Evolutionary conservation across 257 asterid genomes (phyloP).

Genomic region (Fraxinus cuspidata): DNA sequence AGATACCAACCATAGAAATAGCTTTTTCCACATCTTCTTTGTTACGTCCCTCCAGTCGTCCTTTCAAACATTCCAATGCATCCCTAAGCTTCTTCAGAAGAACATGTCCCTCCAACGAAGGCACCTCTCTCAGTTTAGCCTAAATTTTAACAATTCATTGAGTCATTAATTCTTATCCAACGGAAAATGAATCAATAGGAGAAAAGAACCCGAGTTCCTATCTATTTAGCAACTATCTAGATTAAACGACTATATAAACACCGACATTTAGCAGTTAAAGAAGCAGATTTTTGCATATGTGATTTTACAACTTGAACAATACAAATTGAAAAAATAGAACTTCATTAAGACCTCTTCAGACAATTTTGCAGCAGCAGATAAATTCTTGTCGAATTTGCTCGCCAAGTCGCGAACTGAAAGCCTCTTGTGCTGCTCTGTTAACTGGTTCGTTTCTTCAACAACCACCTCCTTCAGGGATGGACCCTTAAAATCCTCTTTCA

Average conservation of each 20-base stretch:
- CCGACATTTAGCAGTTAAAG: background rate
- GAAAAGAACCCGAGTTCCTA: background rate
- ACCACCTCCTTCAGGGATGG: conserved; percentile 88
- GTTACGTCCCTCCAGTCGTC: conserved; percentile 76
- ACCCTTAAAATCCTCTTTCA: conserved; percentile 69
- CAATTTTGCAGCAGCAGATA: conserved; percentile 92
- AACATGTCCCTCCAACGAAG: conserved; percentile 92
- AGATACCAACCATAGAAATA: conserved; percentile 77
- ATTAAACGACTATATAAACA: background rate
- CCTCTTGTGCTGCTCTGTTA: conserved; percentile 82
- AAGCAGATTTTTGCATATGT: too few species aligned
- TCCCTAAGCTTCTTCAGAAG: conserved; percentile 98
- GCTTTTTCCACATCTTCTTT: conserved; percentile 90
- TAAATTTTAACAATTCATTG: conserved; percentile 28
- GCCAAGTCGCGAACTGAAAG: conserved; percentile 96
- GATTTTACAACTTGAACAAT: background rate
- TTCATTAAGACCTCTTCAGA: conserved; percentile 64
- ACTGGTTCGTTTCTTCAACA: conserved; percentile 61
- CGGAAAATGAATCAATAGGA: background rate
- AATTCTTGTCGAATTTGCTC: conserved; percentile 91
- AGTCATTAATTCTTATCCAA: background rate
- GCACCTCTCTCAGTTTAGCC: conserved; percentile 92
- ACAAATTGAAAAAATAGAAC: background rate
- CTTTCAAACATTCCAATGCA: conserved; percentile 84
- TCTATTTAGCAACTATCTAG: background rate